phyloP scores from a whole-genome alignment of 2,329 filamentous ascomycete genomes.

The Sclerotinia minor region DNA sequence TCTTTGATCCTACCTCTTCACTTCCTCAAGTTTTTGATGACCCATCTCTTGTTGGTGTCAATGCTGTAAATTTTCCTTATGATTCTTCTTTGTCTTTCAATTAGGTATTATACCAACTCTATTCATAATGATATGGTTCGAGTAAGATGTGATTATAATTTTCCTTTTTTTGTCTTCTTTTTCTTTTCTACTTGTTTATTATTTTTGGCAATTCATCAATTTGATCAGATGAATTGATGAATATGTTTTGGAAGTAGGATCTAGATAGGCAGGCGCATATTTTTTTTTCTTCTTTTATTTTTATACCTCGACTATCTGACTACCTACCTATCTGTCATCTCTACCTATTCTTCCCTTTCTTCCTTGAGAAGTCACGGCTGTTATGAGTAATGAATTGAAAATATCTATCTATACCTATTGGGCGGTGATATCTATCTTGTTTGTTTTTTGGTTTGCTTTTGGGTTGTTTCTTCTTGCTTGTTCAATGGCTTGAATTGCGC shows the following conservation, averaged over 20 bases:
- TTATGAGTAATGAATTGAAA: slow-evolving; percentile 13
- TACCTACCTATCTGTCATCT: background rate
- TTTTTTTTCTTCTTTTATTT: slow-evolving; percentile 9
- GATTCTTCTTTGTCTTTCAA: slow-evolving; percentile 23
- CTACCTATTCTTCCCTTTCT: background rate
- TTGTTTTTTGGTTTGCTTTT: too few relatives aligned
- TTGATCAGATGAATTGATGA: slow-evolving; percentile 24
- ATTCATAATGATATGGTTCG: slow-evolving; percentile 27
- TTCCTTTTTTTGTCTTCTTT: slow-evolving; percentile 19
- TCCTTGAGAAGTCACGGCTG: slow-evolving; percentile 2
- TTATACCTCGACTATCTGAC: background rate
- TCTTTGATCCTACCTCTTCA: slow-evolving; percentile 32
- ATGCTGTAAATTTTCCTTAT: slow-evolving; percentile 32
- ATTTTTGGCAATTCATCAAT: slow-evolving; percentile 21
- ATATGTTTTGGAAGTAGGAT: slow-evolving; percentile 14
- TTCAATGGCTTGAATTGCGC: background rate
- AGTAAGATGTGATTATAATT: slow-evolving; percentile 27
- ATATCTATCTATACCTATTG: background rate
- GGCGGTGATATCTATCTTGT: background rate
- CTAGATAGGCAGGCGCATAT: slow-evolving; percentile 19
- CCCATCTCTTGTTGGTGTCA: slow-evolving; percentile 29
- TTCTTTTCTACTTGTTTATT: slow-evolving; percentile 18
- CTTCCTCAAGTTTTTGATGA: slow-evolving; percentile 31
- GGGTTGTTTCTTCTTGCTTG: too few relatives aligned
- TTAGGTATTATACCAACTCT: slow-evolving; percentile 17